Conservation (phyloP, 257 asterid genomes). For the Plectranthus barbatus region DNA sequence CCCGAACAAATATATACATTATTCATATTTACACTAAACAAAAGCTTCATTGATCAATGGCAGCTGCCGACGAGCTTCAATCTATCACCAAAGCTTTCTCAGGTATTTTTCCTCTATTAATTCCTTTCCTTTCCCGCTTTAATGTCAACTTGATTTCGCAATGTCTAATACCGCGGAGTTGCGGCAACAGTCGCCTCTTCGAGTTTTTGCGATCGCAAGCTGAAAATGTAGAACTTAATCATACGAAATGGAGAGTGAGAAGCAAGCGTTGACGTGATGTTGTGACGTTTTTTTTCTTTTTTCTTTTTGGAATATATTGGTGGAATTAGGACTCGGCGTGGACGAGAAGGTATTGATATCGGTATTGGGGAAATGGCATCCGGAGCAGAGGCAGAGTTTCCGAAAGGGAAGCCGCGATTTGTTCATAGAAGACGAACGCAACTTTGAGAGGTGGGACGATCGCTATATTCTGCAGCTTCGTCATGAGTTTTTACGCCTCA, state of each 20-base stretch:
- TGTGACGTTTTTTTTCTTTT: background rate
- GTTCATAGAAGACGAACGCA: constrained; percentile 67
- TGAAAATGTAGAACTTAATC: background rate
- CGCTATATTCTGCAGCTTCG: constrained; percentile 58
- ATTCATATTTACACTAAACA: background rate
- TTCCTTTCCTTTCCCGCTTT: background rate
- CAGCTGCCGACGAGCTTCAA: constrained; percentile 44
- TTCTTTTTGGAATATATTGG: too few relatives aligned
- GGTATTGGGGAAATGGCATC: constrained; percentile 56
- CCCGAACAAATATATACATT: background rate
- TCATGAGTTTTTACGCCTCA: constrained; percentile 71
- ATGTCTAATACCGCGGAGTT: background rate
- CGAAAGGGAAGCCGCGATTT: constrained; percentile 49
- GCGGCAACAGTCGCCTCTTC: background rate
- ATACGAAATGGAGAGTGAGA: background rate
- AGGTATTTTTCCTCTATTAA: constrained; percentile 27
- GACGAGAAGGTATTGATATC: constrained; percentile 65
- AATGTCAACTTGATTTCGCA: background rate
- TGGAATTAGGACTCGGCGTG: constrained; percentile 54
- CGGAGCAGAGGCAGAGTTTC: constrained; percentile 48
- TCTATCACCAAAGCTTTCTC: constrained; percentile 63
- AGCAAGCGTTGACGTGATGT: background rate
- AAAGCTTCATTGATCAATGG: constrained; percentile 33
- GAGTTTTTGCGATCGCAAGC: background rate
- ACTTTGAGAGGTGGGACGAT: constrained; percentile 72